Evolutionary conservation across 305 asterid species (phyloP), one percentile per base, ranked within the genome.

Genomic region (Fraxinus nigra): DNA sequence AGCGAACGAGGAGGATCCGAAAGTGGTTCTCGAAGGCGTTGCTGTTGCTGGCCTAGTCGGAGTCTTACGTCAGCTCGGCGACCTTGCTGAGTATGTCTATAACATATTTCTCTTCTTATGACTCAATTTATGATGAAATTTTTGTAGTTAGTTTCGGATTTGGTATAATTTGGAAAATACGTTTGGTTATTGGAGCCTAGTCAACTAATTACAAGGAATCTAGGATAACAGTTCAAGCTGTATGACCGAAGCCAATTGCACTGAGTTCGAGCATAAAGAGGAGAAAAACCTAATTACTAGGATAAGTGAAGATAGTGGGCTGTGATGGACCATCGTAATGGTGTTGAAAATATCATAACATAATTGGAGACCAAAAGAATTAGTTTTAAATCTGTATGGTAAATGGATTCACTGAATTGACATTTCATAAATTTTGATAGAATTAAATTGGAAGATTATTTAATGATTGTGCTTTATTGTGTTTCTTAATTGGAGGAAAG

Each of bases 1-100:
- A 75, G 86, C 84, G 65, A 87, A 86, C 74, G 89, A 87, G 80
- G 98, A 94, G 82, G 97, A 94, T 87, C 98, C 98, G 14, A 92
- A 90, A 90, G 92, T 0, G 30, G 30, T 90, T 80, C 92, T 94
- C 3, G 93, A 94, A 43, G 95, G 98, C 22, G 92, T 93, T 72
- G 89, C 97, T 28, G 97, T 94, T 72, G 89, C 97, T n/a, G 98
- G 98, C 28, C 92, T 94, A 32, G 91, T 94, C 82, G 98, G 98
- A 48, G 90, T 94, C 83, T 86, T 94, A 69, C 94, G 98, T 30
- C 98, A 94, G 93, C 93, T 94, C 34, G 98, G 98, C 82, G 98
- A 94, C 89, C 94, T 94, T 38, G 93, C 95, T 16, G 97, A 94
- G 98, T 94, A 78, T 74, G 92, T 83, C 20, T 83, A 32, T 26